Conservation (phyloP, 495 filamentous ascomycete species). For the Neurospora intermedia region DNA sequence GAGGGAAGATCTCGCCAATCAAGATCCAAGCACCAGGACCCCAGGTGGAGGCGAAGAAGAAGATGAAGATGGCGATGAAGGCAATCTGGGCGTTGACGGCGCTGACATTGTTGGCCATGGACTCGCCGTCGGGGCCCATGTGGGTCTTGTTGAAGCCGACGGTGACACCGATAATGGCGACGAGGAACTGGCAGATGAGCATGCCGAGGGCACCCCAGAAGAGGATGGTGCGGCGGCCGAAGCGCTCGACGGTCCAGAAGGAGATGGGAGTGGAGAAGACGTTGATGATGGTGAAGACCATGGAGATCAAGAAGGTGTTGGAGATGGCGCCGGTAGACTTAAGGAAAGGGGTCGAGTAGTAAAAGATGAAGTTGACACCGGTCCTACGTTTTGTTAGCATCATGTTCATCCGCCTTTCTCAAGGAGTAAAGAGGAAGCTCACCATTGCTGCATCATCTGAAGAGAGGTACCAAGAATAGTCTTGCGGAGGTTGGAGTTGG, state of each 20-base stretch:
- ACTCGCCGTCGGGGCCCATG: conserved; percentile 7
- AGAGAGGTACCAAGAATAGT: conserved; percentile 64
- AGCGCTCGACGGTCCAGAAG: conserved; percentile 71
- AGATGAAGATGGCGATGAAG: conserved; percentile 77
- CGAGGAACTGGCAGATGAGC: conserved; percentile 77
- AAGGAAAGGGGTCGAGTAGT: conserved; percentile 78
- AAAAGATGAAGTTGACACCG: conserved; percentile 91
- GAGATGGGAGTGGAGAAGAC: conserved; percentile 70
- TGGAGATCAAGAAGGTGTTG: conserved; percentile 67
- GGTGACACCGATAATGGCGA: conserved; percentile 63
- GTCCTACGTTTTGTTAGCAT: conserved; percentile 29
- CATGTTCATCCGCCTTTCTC: too few species aligned
- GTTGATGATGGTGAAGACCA: conserved; percentile 81
- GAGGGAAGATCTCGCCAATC: conserved; percentile 79
- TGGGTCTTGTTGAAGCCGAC: conserved; percentile 34
- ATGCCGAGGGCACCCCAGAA: conserved; percentile 70
- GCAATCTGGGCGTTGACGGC: conserved; percentile 57
- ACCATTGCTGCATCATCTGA: conserved; percentile 67
- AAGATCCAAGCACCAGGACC: conserved; percentile 74
- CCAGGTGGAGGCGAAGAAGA: conserved; percentile 74
- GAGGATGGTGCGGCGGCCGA: conserved; percentile 75
- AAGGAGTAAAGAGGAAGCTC: not conserved
- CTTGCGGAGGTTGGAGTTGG: conserved; percentile 53
- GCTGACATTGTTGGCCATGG: conserved; percentile 42
- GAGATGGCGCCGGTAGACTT: conserved; percentile 55